Conservation (phyloP, 1,284 basidiomycete species). For the Singerocomus inundabilis region DNA sequence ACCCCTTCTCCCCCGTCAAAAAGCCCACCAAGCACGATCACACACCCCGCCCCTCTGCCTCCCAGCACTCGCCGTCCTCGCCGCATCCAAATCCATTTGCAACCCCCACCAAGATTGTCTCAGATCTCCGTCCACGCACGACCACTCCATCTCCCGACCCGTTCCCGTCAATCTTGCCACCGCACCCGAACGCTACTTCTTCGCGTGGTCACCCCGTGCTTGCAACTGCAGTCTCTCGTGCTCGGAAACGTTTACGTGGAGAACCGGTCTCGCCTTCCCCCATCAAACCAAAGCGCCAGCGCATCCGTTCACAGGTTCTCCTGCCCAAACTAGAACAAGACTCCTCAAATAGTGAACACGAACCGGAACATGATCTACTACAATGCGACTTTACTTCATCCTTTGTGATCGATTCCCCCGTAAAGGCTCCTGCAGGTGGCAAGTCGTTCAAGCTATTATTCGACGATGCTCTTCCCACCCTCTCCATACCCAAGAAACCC, state of each 20-base stretch:
- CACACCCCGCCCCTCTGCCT: not conserved
- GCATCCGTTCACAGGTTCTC: constrained; percentile 36
- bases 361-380: constrained; percentile 34
- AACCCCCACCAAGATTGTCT: constrained; percentile 49
- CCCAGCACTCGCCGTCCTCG: not conserved
- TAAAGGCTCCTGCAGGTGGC: constrained; percentile 53
- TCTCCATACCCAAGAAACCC: constrained; percentile 21
- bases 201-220: constrained; percentile 25
- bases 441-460: constrained; percentile 68
- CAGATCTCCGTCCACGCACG: constrained; percentile 22
- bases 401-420: constrained; percentile 67
- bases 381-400: constrained; percentile 40
- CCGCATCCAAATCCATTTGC: constrained; percentile 48
- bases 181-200: constrained; percentile 19
- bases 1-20: constrained; percentile 78
- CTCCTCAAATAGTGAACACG: constrained; percentile 39
- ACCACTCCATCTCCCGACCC: constrained; percentile 40
- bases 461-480: constrained; percentile 46
- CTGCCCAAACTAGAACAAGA: constrained; percentile 27
- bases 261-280: constrained; percentile 80
- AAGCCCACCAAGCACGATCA: constrained; percentile 41
- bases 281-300: constrained; percentile 67
- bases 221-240: constrained; percentile 55
- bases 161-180: constrained; percentile 35
- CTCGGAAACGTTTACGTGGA: constrained; percentile 75